Percentiles rank a stretch among this genome's conserved stretches.
Conservation (phyloP, 345 rosid genomes). For the Eucalyptus polybractea region DNA sequence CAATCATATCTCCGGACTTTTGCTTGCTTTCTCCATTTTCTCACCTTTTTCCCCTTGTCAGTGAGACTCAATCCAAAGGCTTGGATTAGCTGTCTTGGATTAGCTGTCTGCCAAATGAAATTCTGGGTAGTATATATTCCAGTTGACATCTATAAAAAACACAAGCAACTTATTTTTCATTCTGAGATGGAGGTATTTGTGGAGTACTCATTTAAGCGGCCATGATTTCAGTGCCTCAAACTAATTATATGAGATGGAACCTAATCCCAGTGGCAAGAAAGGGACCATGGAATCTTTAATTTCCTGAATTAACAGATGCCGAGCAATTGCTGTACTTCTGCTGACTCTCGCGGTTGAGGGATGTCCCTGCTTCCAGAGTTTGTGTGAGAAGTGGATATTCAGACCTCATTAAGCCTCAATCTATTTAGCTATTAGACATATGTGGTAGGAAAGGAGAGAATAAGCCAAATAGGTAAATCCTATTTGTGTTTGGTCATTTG, state of each 20-base stretch:
- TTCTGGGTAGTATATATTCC: not conserved
- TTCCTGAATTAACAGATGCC: not conserved
- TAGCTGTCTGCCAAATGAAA: not conserved
- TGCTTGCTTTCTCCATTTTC: not conserved
- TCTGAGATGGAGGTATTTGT: not conserved
- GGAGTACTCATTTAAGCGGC: not conserved
- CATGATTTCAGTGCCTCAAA: not conserved
- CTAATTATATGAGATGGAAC: not conserved
- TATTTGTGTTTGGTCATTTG: not conserved
- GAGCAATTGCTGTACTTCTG: not conserved
- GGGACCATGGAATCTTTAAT: not conserved
- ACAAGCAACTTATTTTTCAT: not conserved
- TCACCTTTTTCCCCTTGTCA: not conserved
- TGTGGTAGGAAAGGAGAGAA: not conserved
- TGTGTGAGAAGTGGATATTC: not conserved
- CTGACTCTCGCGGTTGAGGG: not conserved
- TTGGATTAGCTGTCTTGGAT: not conserved
- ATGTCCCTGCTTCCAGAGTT: not conserved
- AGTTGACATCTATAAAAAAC: not conserved
- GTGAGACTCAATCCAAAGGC: not conserved
- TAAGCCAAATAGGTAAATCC: no score
- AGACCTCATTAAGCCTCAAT: not conserved
- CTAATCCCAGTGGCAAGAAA: not conserved
- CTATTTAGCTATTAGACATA: not conserved
- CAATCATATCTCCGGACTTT: not conserved